These are phyloP conservation scores for Hypoxylon fuscum DNA, from an alignment of 495 filamentous ascomycete species.

Conservation along the genomic window DNA sequence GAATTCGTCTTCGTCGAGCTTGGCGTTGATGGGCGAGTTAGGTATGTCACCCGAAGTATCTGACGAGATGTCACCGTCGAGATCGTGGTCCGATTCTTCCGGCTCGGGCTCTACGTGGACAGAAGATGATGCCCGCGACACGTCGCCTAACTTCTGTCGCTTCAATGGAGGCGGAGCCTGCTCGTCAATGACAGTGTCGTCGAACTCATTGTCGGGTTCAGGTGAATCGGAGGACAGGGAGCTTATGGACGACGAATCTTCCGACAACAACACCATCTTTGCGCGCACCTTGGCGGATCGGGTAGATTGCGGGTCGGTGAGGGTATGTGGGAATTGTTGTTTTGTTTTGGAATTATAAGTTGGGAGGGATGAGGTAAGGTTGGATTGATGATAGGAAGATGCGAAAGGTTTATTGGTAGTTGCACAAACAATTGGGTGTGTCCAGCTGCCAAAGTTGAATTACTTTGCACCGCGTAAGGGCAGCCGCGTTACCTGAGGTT, in stretches of 20 bases:
- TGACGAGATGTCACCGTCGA: conserved; percentile 73
- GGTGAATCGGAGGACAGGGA: conserved; percentile 55
- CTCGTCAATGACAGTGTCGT: conserved; percentile 50
- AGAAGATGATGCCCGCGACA: conserved; percentile 57
- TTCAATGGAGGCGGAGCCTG: conserved; percentile 56
- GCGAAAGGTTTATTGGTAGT: too few species aligned
- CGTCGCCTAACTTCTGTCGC: conserved; percentile 57
- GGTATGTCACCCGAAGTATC: conserved; percentile 90
- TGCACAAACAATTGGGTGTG: conserved; percentile 9
- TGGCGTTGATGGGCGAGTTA: conserved; percentile 68
- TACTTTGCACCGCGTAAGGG: conserved; percentile 25
- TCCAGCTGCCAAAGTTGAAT: too few species aligned
- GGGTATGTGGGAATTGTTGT: too few species aligned
- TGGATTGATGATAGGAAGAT: too few species aligned
- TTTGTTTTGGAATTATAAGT: neutral
- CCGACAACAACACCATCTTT: conserved; percentile 43
- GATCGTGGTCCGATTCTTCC: conserved; percentile 48
- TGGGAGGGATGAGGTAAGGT: too few species aligned
- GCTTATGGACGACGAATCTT: conserved; percentile 44
- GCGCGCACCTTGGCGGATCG: too few species aligned
- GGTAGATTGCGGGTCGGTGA: too few species aligned
- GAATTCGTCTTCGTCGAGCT: conserved; percentile 79
- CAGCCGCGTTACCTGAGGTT: conserved; percentile 16
- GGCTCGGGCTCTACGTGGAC: conserved; percentile 53
- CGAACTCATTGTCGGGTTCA: conserved; percentile 59